These are phyloP conservation scores for Ambrosia artemisiifolia DNA, from an alignment of 129 eudicot genomes.

Conservation along the genomic window DNA sequence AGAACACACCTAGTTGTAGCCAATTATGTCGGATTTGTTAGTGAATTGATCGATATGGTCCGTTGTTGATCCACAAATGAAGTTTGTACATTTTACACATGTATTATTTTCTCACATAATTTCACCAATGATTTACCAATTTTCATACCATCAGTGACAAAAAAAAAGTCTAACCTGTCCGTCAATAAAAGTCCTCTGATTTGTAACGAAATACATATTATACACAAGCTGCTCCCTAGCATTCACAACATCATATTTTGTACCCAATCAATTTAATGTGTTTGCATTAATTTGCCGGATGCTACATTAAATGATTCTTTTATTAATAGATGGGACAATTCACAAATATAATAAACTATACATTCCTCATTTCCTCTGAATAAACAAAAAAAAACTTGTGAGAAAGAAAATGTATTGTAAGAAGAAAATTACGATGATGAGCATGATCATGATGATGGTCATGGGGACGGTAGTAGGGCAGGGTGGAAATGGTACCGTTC, in stretches of 20 bases:
- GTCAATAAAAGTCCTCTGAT: no score
- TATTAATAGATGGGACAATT: constrained; percentile 18
- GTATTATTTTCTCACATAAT: no score
- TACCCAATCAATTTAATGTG: constrained; percentile 1
- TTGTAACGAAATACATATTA: no score
- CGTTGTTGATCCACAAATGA: background rate
- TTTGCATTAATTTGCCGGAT: background rate
- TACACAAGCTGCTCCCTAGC: background rate
- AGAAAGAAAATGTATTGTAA: constrained; percentile 32
- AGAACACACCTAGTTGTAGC: no score
- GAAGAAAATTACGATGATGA: constrained; percentile 17
- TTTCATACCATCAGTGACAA: no score
- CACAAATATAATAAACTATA: constrained; percentile 4
- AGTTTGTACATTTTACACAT: background rate
- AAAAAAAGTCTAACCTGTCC: no score
- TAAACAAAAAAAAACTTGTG: background rate
- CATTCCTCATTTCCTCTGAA: no score
- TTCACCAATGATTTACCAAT: no score
- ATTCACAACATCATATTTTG: background rate
- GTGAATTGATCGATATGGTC: no score
- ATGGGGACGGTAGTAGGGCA: constrained; percentile 17
- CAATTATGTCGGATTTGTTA: no score
- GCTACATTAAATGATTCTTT: background rate
- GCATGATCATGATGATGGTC: constrained; percentile 2
- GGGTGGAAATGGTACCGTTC: constrained; percentile 6